Percentiles rank a stretch among this genome's conserved stretches.
These are phyloP conservation scores for Dictyophora rubrovolvata DNA, from an alignment of 768 basidiomycete species.

Conservation along the genomic window DNA sequence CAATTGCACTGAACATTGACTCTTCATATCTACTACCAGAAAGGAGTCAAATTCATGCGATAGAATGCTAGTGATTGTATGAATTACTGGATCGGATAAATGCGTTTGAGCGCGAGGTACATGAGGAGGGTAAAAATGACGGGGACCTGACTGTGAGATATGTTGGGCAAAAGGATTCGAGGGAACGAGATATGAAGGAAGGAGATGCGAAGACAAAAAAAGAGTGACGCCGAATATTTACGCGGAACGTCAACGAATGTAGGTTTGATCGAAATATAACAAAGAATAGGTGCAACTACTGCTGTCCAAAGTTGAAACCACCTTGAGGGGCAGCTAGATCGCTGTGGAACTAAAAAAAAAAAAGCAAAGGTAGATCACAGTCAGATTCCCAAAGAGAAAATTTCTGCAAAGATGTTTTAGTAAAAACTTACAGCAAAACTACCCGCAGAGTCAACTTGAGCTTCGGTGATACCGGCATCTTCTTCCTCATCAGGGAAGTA, in stretches of 20 bases:
- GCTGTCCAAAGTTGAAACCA: conserved; percentile 76
- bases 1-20: no score
- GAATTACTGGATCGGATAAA: neutral
- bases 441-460: conserved; percentile 63
- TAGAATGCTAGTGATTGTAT: neutral
- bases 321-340: conserved; percentile 86
- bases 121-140: neutral
- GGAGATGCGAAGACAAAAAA: no score
- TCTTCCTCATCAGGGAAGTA: conserved; percentile 99
- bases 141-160: neutral
- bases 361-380: neutral
- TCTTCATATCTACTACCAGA: no score
- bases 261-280: no score
- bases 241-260: no score
- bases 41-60: neutral
- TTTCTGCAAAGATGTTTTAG: neutral
- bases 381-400: conserved; percentile 10
- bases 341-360: conserved; percentile 56
- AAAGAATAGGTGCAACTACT: neutral
- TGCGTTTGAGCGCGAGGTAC: neutral
- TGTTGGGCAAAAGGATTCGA: neutral
- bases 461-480: conserved; percentile 70
- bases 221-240: no score
- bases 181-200: neutral
- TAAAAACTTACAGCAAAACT: conserved; percentile 54